phyloP scores from a whole-genome alignment of 345 rosid genomes.

The Sonneratia alba region DNA sequence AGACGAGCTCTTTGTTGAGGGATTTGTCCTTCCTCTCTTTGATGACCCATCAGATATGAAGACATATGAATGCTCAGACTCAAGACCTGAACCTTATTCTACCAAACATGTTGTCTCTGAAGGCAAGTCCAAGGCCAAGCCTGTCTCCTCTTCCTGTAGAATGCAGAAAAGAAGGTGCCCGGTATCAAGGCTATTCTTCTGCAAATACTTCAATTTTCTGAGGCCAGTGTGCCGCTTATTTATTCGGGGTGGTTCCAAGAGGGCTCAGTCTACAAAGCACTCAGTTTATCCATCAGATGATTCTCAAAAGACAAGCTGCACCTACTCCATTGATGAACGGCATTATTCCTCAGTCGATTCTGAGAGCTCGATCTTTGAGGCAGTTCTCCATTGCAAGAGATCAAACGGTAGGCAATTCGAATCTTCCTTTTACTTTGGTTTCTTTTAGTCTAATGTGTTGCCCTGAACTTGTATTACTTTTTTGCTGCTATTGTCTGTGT shows the following conservation, averaged over 20 bases:
- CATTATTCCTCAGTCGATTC: slow-evolving; percentile 60
- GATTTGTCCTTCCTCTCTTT: slow-evolving; percentile 56
- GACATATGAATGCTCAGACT: slow-evolving; percentile 20
- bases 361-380: slow-evolving; percentile 83
- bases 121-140: background rate
- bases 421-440: background rate
- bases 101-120: slow-evolving; percentile 20
- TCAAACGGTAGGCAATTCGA: slow-evolving; percentile 39
- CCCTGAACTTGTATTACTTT: background rate
- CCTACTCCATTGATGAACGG: slow-evolving; percentile 46
- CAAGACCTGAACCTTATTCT: slow-evolving; percentile 13
- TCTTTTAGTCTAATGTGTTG: background rate
- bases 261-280: slow-evolving; percentile 24
- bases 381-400: slow-evolving; percentile 93
- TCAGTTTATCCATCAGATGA: slow-evolving; percentile 38
- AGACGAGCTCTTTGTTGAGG: slow-evolving; percentile 78
- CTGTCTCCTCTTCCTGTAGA: slow-evolving; percentile 19
- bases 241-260: slow-evolving; percentile 14
- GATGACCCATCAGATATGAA: slow-evolving; percentile 30
- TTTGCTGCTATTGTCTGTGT: background rate
- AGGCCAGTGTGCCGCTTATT: slow-evolving; percentile 17
- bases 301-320: slow-evolving; percentile 55
- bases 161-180: slow-evolving; percentile 43
- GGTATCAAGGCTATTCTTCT: slow-evolving; percentile 43
- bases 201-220: slow-evolving; percentile 48